Evolutionary conservation across 805 yeast genomes (phyloP), one percentile per base, ranked within the genome.

Genomic region (Grigorovia jiainica): DNA sequence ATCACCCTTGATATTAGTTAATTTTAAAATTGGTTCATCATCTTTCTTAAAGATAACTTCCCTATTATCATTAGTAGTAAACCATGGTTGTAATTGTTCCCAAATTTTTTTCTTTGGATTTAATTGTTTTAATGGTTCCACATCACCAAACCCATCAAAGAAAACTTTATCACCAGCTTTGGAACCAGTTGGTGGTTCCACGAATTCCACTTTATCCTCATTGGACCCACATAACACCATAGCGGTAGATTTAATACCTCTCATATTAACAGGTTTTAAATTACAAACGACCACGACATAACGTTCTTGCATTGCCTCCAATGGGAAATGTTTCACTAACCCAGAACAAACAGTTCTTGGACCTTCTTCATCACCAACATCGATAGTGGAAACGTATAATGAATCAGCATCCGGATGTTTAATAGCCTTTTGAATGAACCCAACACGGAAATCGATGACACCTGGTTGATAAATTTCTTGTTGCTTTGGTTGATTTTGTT

Each of bases 331-430:
- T 53, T 86, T 86, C 48, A 87, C 97, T 57, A 92, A 73, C 53
- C 99, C 99, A 10, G 96, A 86, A 71, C 98, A 92, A 43, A 92
- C 95, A 24, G 97, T 92, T 72, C 99, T 79, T 59, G 99, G 98
- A 46, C 94, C 95, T 62, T 86, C 95, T 48, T 73, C 89, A 56
- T 92, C 99, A 52, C 98, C 99, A 72, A 85, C 79, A 49, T 94
- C 86, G 55, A 92, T 92, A 40, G 98, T 92, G 23, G 97, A 92
- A 43, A 92, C 95, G 63, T 92, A 92, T 55, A 92, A 72, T 1
- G 95, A 75, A 66, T 92, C 99, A 29, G 99, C 99, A 64, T 92
- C 90, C 48, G 98, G 98, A 69, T 92, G 99, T 65, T 85, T 86
- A 58, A 85, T 73, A 41, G 97, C 96, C 71, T 94, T 92, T 70